Evolutionary conservation across 129 eudicot genomes (phyloP), one percentile per base, ranked within the genome.

Genomic region (Pittosporum tobira): DNA sequence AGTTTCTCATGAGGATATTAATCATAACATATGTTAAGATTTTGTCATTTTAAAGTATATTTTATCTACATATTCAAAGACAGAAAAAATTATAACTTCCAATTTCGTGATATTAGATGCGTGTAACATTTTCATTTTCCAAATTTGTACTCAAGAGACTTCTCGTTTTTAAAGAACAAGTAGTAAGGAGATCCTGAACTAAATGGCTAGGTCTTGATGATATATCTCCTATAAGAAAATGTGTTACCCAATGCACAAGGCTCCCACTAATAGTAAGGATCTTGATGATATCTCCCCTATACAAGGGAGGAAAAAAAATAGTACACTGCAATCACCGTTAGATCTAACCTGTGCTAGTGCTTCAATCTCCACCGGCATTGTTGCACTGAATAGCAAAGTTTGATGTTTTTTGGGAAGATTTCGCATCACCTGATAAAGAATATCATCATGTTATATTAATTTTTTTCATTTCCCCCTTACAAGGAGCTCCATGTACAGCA

Each of bases 301-400:
- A n/a, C n/a, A n/a, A n/a, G n/a, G n/a, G 6, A 1, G 60, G 4
- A 10, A 10, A 9, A 55, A 21, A 10, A 30, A 55, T 6, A 20
- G 11, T 18, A 34, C 51, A 42, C 29, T 20, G 38, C 30, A 27
- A 64, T 55, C 51, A 38, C 29, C 27, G 23, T 53, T 25, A 54
- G 64, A 26, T 55, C 51, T 57, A 50, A 86, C 95, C 95, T 82
- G 90, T 59, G 91, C 87, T 48, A 86, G 68, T 51, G 83, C 86
- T 82, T 86, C 95, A 69, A 86, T 86, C 84, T 86, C 95, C 67
- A 79, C 83, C 3, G 95, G 95, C 95, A 86, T 86, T 61, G 95
- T 86, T 34, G 95, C 95, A 74, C 91, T 86, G 44, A 86, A 86
- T 71, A 86, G 57, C 75, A 82, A 63, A 3, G 95, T 86, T 63